These are phyloP conservation scores for Cutaneotrichosporon cyanovorans DNA, from an alignment of 1,284 basidiomycete genomes.

Conservation along the genomic window DNA sequence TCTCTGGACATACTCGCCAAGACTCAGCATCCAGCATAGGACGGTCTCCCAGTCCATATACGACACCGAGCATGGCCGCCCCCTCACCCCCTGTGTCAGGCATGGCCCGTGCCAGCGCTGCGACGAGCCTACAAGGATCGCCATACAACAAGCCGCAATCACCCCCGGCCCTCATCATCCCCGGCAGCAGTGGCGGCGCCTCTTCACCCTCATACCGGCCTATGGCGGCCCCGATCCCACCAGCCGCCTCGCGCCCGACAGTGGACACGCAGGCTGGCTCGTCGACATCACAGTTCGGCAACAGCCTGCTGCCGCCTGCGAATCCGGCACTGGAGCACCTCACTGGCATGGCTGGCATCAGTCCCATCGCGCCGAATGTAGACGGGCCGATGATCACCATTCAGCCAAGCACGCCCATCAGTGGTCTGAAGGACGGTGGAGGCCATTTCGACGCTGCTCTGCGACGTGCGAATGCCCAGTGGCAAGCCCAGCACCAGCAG, in stretches of 20 bases:
- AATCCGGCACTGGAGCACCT: conserved; percentile 38
- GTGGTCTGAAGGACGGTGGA: conserved; percentile 38
- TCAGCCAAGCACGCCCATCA: conserved; percentile 46
- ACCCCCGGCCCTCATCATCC: conserved; percentile 43
- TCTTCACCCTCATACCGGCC: conserved; percentile 28
- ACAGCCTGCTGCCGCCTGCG: conserved; percentile 31
- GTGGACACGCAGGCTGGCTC: not conserved
- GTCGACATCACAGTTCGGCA: conserved; percentile 8
- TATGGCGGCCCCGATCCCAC: not conserved
- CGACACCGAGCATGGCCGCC: conserved; percentile 16
- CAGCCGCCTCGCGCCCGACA: not conserved
- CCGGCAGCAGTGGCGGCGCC: conserved; percentile 17
- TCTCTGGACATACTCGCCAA: not conserved
- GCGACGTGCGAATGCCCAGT: conserved; percentile 23
- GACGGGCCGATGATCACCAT: conserved; percentile 46
- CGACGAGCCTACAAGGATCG: conserved; percentile 22
- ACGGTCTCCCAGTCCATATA: conserved; percentile 25
- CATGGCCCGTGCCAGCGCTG: conserved; percentile 13
- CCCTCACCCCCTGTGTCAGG: conserved; percentile 18
- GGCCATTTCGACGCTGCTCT: conserved; percentile 42
- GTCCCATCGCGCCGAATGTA: conserved; percentile 39
- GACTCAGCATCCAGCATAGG: conserved; percentile 19
- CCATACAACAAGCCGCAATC: conserved; percentile 43
- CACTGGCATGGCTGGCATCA: conserved; percentile 43
- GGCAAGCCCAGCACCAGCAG: conserved; percentile 20